A percentile compares a stretch with the other conserved stretches of the same genome.
Evolutionary conservation across 192 early-diverging fungal species (phyloP).

Genomic region (Dissophora globulifera): DNA sequence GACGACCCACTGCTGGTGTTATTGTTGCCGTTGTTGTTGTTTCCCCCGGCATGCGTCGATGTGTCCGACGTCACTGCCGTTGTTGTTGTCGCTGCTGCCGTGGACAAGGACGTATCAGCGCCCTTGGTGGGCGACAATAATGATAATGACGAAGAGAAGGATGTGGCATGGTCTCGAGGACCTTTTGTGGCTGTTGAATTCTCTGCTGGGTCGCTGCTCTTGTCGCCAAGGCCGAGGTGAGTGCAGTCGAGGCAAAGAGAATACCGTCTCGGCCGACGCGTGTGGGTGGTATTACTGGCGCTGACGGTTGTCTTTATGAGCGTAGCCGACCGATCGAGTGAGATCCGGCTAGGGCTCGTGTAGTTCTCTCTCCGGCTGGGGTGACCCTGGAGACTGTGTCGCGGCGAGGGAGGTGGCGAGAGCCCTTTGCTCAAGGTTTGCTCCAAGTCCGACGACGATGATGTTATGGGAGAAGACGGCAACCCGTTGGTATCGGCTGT

Average conservation of each 20-base stretch:
- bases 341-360: slow-evolving; percentile 34
- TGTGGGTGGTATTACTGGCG: background rate
- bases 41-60: background rate
- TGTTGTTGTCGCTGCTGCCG: background rate
- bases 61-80: background rate
- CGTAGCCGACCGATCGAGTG: slow-evolving; percentile 15
- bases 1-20: slow-evolving; percentile 14
- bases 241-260: slow-evolving; percentile 45
- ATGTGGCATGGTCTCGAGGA: slow-evolving; percentile 24
- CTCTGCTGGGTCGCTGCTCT: slow-evolving; percentile 28
- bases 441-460: background rate
- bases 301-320: no score
- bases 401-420: background rate
- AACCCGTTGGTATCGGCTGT: no score
- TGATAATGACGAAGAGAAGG: no score
- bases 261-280: slow-evolving; percentile 13
- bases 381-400: slow-evolving; percentile 14
- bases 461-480: no score
- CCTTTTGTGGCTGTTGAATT: slow-evolving; percentile 34
- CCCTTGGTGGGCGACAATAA: no score
- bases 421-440: background rate
- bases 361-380: slow-evolving; percentile 38
- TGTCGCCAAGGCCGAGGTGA: slow-evolving; percentile 44
- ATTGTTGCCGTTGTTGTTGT: background rate
- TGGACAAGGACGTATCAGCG: no score